A percentile compares a stretch with the other conserved stretches of the same genome.
Conservation (phyloP, 2,329 filamentous ascomycete species). For the Corinectria fuckeliana region DNA sequence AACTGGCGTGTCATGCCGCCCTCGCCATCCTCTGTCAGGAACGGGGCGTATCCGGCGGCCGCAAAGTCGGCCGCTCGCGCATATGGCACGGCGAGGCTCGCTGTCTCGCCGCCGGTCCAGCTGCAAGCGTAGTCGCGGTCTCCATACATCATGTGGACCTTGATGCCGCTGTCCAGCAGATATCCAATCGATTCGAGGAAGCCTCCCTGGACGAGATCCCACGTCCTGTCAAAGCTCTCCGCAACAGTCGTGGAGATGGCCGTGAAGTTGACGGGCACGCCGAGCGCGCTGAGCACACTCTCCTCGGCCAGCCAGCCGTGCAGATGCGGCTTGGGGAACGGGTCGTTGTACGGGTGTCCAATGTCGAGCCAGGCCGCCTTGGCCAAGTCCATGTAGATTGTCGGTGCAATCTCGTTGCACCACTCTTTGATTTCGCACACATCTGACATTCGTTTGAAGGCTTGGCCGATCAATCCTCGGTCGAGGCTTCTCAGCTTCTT, state of each 20-base stretch:
- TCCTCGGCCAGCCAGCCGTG: conserved; percentile 67
- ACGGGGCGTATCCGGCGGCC: conserved; percentile 71
- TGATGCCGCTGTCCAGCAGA: conserved; percentile 67
- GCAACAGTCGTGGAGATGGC: conserved; percentile 50
- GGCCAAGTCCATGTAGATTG: conserved; percentile 57
- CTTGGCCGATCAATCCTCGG: neutral
- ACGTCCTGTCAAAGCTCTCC: conserved; percentile 65
- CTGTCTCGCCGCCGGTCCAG: conserved; percentile 73
- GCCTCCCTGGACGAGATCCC: conserved; percentile 61
- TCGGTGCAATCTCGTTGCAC: conserved; percentile 46
- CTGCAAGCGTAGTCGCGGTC: conserved; percentile 68
- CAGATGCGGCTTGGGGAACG: conserved; percentile 69
- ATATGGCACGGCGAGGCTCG: conserved; percentile 68
- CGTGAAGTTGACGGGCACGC: conserved; percentile 66
- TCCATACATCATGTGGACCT: conserved; percentile 74
- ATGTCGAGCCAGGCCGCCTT: conserved; percentile 65
- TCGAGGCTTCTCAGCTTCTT: conserved; percentile 57
- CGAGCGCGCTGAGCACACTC: conserved; percentile 63
- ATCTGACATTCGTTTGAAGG: neutral
- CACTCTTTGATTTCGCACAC: conserved; percentile 1
- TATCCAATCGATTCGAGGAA: conserved; percentile 60
- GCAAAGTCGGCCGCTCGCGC: conserved; percentile 54
- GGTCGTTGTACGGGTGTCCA: conserved; percentile 59
- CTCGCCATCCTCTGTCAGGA: conserved; percentile 68
- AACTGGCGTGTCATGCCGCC: conserved; percentile 76